Base-by-base conservation (phyloP, 1,284 basidiomycete genomes). In the Peniophora sp. region DNA sequence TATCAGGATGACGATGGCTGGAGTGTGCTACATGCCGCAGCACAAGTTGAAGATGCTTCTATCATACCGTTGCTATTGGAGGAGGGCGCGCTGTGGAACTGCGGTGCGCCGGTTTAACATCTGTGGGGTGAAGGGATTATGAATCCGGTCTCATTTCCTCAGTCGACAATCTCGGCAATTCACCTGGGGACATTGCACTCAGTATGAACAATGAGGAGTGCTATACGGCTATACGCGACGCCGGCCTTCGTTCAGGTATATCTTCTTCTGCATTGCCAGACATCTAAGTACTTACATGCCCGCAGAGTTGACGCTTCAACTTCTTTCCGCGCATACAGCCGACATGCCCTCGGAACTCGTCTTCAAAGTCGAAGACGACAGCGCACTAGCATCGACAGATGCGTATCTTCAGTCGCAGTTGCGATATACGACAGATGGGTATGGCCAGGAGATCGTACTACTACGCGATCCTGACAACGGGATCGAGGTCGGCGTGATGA, bases 1-100 rank as follows among this genome's bases (percentile, higher is more conserved):
- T 95, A 85, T 65, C 91, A 95, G 66, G 87, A 88, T 62, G 82
- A 84, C 47, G 78, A 79, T n/a, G 74, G 92, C 3, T 89, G 85
- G 63, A 91, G 89, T 5, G 76, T 85, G 10, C 68, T 99, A 46
- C 96, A 98, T 64, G 94, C 92, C 39, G 96, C 95, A 1, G 91
- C 89, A 0, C 92, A 88, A 57, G 67, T 76, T 34, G 81, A 85
- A 54, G 78, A 88, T 57, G 65, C 74, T 2, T 72, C 76, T 9
- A 68, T 94, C 3, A 73, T 90, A 8, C 74, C 77, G 51, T 62
- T 78, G 3, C 71, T 98, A 41, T 73, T 99, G 24, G 73, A 83
- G n/a, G 75, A 81, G 49, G 94, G 96, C 2, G 94, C 92, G 0
- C 64, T 94, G 0, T 99, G 96, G 96, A 97, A 97, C 65, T 79